These are phyloP conservation scores for Calonectria fujianensis DNA, from an alignment of 2,329 filamentous ascomycete species.

Conservation along the genomic window DNA sequence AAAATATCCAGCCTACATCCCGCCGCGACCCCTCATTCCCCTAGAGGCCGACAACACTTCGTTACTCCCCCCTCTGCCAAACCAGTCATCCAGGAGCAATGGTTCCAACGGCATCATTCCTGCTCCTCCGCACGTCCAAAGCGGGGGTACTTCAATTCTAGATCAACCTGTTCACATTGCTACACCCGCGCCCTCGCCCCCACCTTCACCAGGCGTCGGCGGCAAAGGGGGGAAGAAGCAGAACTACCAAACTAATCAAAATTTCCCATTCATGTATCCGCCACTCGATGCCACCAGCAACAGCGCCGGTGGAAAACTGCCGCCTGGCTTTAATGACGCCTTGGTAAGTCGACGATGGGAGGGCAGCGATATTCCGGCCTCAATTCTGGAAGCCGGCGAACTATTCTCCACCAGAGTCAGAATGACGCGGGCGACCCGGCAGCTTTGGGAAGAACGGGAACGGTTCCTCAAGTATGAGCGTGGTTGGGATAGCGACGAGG, in stretches of 20 bases:
- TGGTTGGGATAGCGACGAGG: slow-evolving; percentile 81
- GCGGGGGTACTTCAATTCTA: slow-evolving; percentile 85
- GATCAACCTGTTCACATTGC: slow-evolving; percentile 98
- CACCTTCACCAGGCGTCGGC: slow-evolving; percentile 89
- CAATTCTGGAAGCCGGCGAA: slow-evolving; percentile 95
- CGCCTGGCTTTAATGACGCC: slow-evolving; percentile 85
- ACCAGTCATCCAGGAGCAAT: slow-evolving; percentile 79
- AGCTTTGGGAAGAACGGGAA: slow-evolving; percentile 96
- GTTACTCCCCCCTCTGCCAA: slow-evolving; percentile 88
- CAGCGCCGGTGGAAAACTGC: slow-evolving; percentile 91
- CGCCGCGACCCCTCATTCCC: slow-evolving; percentile 87
- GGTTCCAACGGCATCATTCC: slow-evolving; percentile 78
- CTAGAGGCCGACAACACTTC: slow-evolving; percentile 94
- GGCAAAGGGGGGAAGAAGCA: slow-evolving; percentile 98
- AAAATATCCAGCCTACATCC: slow-evolving; percentile 97
- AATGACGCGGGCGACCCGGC: slow-evolving; percentile 92
- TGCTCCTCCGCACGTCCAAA: slow-evolving; percentile 71
- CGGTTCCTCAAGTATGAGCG: slow-evolving; percentile 93
- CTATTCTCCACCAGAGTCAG: slow-evolving; percentile 92
- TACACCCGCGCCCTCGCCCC: slow-evolving; percentile 96
- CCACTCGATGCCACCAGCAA: slow-evolving; percentile 93
- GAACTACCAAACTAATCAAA: slow-evolving; percentile 99
- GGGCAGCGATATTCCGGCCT: slow-evolving; percentile 94
- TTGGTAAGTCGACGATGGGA: slow-evolving; percentile 92
- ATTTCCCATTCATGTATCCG: slow-evolving; percentile 98